Evolutionary conservation across 2,329 filamentous ascomycete genomes (phyloP), one percentile per base, ranked within the genome.

Genomic region (Penicillium sclerotigenum): DNA sequence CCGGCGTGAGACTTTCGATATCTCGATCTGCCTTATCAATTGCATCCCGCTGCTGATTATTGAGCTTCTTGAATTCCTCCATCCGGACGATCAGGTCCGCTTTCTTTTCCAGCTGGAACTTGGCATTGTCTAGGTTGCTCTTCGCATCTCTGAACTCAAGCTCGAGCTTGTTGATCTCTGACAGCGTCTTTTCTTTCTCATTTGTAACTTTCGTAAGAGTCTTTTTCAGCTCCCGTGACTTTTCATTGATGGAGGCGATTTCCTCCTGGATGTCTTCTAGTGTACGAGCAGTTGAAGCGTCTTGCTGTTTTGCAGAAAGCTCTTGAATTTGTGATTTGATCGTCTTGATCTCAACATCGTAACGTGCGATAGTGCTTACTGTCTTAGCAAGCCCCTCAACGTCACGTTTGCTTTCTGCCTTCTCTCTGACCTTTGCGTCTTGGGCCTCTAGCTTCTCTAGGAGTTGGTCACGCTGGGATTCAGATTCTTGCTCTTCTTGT

Each of bases 221-320:
- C 40, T 79, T 79, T 68, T 89, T 91, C 28, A 86, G 75, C 22
- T 76, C 75, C 52, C 87, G 84, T 62, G 86, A 81, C 68, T 89
- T 85, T 58, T 91, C 89, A 20, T 82, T 83, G 54, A 87, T 81
- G 18, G 78, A 75, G 46, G 85, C 84, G 59, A 91, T 84, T 46
- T 91, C 84, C 51, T 89, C 86, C 65, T 94, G 89, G 51, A 97
- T 91, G 62, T 94, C 89, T 52, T 96, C 89, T 7, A 91, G 82
- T 29, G 89, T 89, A 59, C 90, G 85, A 14, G 84, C 82, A 10
- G 81, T 73, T 13, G 83, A 83, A 26, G 81, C 80, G 14, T 87
- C 83, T 66, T 88, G 85, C 68, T 97, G 89, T 63, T 91, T 91
- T 9, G 86, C 85, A 56, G 84, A 80, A 47, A 96, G 83, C 52